Evolutionary conservation across 306 rosid species (phyloP), one percentile per base, ranked within the genome.

Genomic region (Cotoneaster glaucophyllus): DNA sequence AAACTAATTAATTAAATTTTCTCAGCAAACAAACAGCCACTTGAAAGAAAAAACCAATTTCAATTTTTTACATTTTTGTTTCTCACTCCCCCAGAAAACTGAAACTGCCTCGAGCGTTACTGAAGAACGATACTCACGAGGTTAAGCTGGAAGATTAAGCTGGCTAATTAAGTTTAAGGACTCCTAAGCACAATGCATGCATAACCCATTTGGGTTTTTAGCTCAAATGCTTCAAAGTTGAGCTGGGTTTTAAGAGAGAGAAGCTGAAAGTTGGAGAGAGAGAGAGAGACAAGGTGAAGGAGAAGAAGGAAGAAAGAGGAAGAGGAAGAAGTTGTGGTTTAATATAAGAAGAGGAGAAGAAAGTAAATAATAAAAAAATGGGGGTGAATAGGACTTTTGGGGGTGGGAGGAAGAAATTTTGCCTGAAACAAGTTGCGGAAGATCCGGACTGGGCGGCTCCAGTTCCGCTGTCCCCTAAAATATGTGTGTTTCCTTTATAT

Each of bases 351-450:
- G 74, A 78, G 21, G 18, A 25, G 43, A 65, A 69, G 45, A 25
- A 4, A 22, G 15, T 26, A 34, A 50, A 56, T 21, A 50, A 79
- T 75, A 67, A 45, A 3, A n/a, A 74, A 17, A 21, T 37, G 13
- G 39, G 43, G 13, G 58, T 6, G 24, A 70, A 31, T 58, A 56
- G 57, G 68, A 56, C 53, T 24, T 72, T 58, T 37, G 43, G 69
- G 45, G n/a, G 48, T 1, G 71, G 76, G 80, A 31, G 77, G 78
- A 89, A 87, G 92, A 87, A 87, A 90, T 74, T 3, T 83, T 84
- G 97, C 90, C 98, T 81, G 82, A 85, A 90, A 85, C 94, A 90
- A 68, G 85, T 81, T 84, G 96, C 93, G 93, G 86, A 90, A 86
- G 88, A 88, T 90, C 96, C 96, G 90, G 96, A 86, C 84, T 84